A percentile compares a stretch with the other conserved stretches of the same genome.
These are phyloP conservation scores for Passalora sequoiae DNA, from an alignment of 2,329 filamentous ascomycete species.

Conservation along the genomic window DNA sequence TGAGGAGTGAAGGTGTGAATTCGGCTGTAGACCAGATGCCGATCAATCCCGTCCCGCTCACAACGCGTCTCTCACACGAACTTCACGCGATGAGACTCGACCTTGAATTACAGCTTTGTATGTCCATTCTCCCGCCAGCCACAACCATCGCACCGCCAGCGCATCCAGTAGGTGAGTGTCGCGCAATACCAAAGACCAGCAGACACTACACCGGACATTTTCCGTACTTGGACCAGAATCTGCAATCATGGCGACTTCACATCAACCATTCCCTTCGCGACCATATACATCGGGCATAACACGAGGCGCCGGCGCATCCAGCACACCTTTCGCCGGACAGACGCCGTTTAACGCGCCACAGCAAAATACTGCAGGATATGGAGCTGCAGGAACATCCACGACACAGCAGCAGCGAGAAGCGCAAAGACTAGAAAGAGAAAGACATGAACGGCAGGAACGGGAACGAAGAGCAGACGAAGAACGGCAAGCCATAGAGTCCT, in stretches of 20 bases:
- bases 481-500: constrained; percentile 46
- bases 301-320: constrained; percentile 30
- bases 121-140: too few species aligned
- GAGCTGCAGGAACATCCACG: constrained; percentile 32
- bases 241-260: constrained; percentile 51
- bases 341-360: constrained; percentile 34
- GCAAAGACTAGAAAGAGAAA: constrained; percentile 40
- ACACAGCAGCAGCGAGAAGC: constrained; percentile 40
- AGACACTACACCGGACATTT: too few species aligned
- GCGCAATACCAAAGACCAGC: too few species aligned
- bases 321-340: constrained; percentile 30
- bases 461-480: constrained; percentile 40
- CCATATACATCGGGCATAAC: constrained; percentile 47
- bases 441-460: constrained; percentile 39
- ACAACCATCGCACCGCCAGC: too few species aligned
- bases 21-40: too few species aligned
- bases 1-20: too few species aligned
- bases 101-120: too few species aligned
- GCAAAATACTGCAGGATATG: constrained; percentile 23
- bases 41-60: too few species aligned
- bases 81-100: too few species aligned
- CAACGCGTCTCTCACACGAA: too few species aligned
- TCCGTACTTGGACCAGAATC: too few species aligned
- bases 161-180: too few species aligned
- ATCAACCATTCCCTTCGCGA: constrained; percentile 53